A percentile compares a stretch with the other conserved stretches of the same genome.
Evolutionary conservation across 2,329 filamentous ascomycete genomes (phyloP).

Genomic region (Endoconidiophora polonica): DNA sequence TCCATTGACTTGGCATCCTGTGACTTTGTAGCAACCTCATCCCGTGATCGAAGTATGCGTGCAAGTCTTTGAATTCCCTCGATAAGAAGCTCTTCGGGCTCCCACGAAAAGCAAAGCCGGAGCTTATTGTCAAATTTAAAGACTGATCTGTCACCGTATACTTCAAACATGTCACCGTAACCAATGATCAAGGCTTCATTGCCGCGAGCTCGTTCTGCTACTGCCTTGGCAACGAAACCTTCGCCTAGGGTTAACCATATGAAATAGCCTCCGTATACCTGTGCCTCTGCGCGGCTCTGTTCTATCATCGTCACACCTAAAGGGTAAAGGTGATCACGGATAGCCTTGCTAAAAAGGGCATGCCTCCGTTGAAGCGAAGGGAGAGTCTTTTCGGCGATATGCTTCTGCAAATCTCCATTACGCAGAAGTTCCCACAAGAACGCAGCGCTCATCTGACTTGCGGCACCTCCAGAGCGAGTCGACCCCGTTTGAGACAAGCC

Average conservation of each 20-base stretch:
- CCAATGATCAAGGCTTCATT: slow-evolving; percentile 54
- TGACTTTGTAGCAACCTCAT: slow-evolving; percentile 16
- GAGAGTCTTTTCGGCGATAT: slow-evolving; percentile 26
- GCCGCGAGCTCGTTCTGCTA: slow-evolving; percentile 39
- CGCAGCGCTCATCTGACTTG: slow-evolving; percentile 36
- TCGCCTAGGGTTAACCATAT: slow-evolving; percentile 56
- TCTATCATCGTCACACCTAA: slow-evolving; percentile 36
- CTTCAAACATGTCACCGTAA: slow-evolving; percentile 53
- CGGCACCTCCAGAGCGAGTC: slow-evolving; percentile 39
- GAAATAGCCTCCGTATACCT: slow-evolving; percentile 66
- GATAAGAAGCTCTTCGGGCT: slow-evolving; percentile 44
- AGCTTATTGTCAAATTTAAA: slow-evolving; percentile 42
- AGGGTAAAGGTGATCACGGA: slow-evolving; percentile 42
- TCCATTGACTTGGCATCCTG: slow-evolving; percentile 1
- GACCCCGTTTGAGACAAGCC: slow-evolving; percentile 37
- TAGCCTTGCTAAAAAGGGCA: slow-evolving; percentile 36
- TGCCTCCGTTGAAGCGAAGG: slow-evolving; percentile 32
- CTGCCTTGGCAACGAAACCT: slow-evolving; percentile 30
- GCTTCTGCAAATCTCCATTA: slow-evolving; percentile 26
- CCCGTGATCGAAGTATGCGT: slow-evolving; percentile 22
- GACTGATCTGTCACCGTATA: slow-evolving; percentile 36
- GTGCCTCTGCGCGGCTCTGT: slow-evolving; percentile 23
- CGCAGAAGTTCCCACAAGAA: slow-evolving; percentile 32
- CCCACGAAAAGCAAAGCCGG: slow-evolving; percentile 58
- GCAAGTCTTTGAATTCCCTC: slow-evolving; percentile 53